Conservation (phyloP, 129 eudicot genomes). For the Centella asiatica region DNA sequence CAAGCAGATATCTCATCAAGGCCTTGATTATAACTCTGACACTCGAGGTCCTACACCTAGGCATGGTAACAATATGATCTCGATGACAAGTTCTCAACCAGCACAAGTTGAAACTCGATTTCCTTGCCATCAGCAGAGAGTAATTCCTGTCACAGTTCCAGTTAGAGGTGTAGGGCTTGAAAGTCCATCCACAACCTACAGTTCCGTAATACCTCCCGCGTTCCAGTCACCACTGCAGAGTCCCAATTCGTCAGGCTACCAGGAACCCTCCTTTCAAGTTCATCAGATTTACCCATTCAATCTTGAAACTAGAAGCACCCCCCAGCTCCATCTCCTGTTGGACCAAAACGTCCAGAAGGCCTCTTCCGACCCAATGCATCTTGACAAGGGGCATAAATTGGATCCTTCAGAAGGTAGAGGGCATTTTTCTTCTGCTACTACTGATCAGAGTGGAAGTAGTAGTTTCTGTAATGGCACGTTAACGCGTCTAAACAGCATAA, state of each 20-base stretch:
- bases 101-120: conserved; percentile 33
- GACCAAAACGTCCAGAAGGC: conserved; percentile 24
- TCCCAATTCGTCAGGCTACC: conserved; percentile 35
- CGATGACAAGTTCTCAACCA: conserved; percentile 22
- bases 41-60: conserved; percentile 25
- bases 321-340: conserved; percentile 21
- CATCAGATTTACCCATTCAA: conserved; percentile 28
- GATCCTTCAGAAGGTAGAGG: conserved; percentile 17
- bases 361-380: conserved; percentile 17
- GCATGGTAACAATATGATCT: conserved; percentile 9
- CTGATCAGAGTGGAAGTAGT: conserved; percentile 9
- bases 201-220: conserved; percentile 40
- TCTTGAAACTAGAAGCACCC: conserved; percentile 21
- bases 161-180: conserved; percentile 45
- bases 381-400: conserved; percentile 19
- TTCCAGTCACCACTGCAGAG: conserved; percentile 34
- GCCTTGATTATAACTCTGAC: conserved; percentile 34
- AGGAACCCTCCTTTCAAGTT: conserved; percentile 30
- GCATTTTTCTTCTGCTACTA: conserved; percentile 7
- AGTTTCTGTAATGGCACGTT: conserved; percentile 7
- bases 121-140: conserved; percentile 36
- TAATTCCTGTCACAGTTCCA: conserved; percentile 46
- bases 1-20: conserved; percentile 28
- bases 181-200: conserved; percentile 21
- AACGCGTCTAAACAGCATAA: conserved; percentile 6